Conservation (phyloP, 108 stramenopile species). For the Nitzschia sp. region DNA sequence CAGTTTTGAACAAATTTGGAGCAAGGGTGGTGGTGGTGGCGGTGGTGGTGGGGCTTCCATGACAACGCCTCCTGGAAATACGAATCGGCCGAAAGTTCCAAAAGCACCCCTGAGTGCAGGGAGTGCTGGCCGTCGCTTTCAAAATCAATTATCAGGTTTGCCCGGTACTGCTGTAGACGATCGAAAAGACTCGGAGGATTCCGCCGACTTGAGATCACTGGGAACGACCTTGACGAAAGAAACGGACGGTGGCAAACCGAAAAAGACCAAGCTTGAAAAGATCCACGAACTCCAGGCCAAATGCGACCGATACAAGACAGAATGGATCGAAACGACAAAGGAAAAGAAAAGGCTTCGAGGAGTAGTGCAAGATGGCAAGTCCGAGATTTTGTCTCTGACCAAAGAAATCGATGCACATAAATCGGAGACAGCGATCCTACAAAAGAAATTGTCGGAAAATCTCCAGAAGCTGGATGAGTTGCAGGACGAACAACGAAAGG, state of each 20-base stretch:
- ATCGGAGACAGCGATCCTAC: conserved; percentile 17
- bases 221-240: not conserved
- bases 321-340: conserved; percentile 26
- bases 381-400: conserved; percentile 23
- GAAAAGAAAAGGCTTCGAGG: conserved; percentile 22
- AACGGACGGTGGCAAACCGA: not conserved
- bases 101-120: not conserved
- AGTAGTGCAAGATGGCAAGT: conserved; percentile 15
- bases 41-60: no score
- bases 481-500: conserved; percentile 27
- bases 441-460: conserved; percentile 30
- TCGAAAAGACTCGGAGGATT: not conserved
- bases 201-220: not conserved
- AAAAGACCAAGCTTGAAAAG: conserved; percentile 40
- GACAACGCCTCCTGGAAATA: not conserved
- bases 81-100: not conserved
- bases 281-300: conserved; percentile 37
- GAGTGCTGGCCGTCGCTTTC: not conserved
- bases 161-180: not conserved
- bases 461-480: conserved; percentile 20
- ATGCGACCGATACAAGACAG: conserved; percentile 35
- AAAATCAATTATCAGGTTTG: not conserved
- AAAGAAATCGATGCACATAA: conserved; percentile 22
- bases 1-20: not conserved
- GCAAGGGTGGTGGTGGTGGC: not conserved